Evolutionary conservation across 2,329 filamentous ascomycete genomes (phyloP).

Genomic region (Byssochlamys sp.): DNA sequence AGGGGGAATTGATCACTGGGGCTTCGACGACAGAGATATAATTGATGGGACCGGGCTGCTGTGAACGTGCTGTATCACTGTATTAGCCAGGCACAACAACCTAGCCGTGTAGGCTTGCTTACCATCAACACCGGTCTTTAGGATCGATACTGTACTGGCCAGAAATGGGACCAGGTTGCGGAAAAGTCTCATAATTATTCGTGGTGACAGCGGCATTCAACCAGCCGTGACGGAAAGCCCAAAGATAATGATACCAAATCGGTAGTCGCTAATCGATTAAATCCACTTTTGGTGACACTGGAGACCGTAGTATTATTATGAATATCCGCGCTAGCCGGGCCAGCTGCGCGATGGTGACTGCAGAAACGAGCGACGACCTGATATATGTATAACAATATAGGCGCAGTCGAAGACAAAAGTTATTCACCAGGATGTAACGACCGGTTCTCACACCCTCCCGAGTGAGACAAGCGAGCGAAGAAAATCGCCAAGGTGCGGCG

Average conservation of each 20-base stretch:
- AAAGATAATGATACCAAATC: conserved; percentile 2
- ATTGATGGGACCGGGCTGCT: conserved; percentile 64
- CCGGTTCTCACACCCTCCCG: background rate
- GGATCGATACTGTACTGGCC: conserved; percentile 17
- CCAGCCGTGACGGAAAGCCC: background rate
- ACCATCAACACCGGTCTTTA: conserved; percentile 13
- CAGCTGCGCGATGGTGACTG: background rate
- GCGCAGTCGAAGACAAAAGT: background rate
- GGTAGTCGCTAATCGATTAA: background rate
- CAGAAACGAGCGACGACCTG: background rate
- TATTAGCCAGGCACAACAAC: background rate
- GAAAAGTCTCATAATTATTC: conserved; percentile 18
- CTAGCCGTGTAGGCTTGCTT: background rate
- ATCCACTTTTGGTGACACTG: background rate
- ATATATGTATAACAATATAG: background rate
- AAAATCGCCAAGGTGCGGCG: background rate
- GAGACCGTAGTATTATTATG: background rate
- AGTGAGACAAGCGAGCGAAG: background rate
- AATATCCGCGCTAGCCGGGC: background rate
- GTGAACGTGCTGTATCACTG: conserved; percentile 53
- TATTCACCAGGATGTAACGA: background rate
- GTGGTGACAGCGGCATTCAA: conserved; percentile 5
- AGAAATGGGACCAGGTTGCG: conserved; percentile 16
- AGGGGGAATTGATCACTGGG: conserved; percentile 66
- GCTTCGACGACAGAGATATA: conserved; percentile 65